Evolutionary conservation across 148 eudicot species (phyloP).

Genomic region (Mesembryanthemum crystallinum): DNA sequence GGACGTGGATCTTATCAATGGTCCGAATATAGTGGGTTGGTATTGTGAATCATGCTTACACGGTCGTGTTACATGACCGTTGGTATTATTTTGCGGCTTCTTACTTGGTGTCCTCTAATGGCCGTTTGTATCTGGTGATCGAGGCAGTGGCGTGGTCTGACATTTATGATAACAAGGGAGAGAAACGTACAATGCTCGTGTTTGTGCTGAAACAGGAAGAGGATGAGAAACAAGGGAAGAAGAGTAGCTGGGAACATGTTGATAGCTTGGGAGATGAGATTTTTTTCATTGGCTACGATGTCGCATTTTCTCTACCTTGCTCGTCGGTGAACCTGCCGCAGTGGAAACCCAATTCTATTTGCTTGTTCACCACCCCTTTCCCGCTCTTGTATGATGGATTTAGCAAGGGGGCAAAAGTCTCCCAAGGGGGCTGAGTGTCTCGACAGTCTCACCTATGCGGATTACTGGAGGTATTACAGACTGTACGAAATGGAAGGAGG

Average conservation of each 20-base stretch:
- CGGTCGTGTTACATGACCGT: background rate
- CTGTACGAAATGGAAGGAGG: background rate
- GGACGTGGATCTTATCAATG: background rate
- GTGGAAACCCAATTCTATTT: conserved; percentile 5
- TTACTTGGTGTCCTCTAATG: background rate
- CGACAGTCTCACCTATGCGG: background rate
- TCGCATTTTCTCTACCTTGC: background rate
- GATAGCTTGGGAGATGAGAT: background rate
- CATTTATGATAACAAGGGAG: background rate
- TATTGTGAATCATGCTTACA: background rate
- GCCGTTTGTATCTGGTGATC: background rate
- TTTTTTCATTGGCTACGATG: conserved; percentile 1
- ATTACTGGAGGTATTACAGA: background rate
- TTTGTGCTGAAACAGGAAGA: background rate
- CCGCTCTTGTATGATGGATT: background rate
- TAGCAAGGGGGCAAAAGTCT: background rate
- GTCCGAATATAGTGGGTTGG: background rate
- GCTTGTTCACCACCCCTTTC: background rate
- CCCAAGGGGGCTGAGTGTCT: background rate
- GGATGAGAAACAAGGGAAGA: too few species aligned
- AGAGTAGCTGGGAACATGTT: background rate
- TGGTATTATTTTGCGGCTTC: background rate
- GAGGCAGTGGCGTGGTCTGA: background rate
- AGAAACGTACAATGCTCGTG: background rate
- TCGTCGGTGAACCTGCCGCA: background rate